Base-by-base conservation (phyloP, 2,329 filamentous ascomycete species). In the Xylaria sp. region DNA sequence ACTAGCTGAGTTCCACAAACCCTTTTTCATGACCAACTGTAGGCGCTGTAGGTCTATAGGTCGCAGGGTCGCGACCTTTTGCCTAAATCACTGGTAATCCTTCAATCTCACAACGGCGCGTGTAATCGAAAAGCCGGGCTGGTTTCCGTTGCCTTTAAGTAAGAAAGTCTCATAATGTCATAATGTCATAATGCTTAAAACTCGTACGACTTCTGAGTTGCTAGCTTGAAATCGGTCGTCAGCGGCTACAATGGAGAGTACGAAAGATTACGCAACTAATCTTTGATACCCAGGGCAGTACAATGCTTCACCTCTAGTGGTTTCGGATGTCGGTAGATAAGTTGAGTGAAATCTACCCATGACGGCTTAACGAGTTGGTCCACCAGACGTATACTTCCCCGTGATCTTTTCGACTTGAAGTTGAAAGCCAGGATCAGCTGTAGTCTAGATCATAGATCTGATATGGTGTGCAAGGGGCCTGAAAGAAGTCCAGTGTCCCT, bases 31-130 rank as follows among this genome's bases (percentile, higher is more conserved):
- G 65, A 39, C 65, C 68, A 66, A 63, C 64, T 57, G 60, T 55
- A 60, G 63, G 50, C 34, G 53, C 23, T 53, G 60, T 63, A 69
- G 70, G 69, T 69, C 23, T 53, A 59, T 63, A 69, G 70, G 69
- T 69, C 69, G 59, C 71, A 70, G 73, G 67, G 69, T 67, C 63
- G 67, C 65, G 65, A 71, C 68, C 55, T 74, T 73, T 74, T 75
- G 73, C 73, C 73, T 75, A 75, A 75, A 74, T 74, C 69, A 65
- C 72, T 67, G 63, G 65, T 60, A 59, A 72, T 70, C 70, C 71
- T 58, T 66, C 66, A 65, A 65, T 69, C 66, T 66, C 65, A 68
- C 18, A 43, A 57, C 45, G 59, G 41, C 28, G 32, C 36, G 30
- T 25, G 36, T 20, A 56, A 50, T 41, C 18, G 18, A 52, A 61